A percentile compares a stretch with the other conserved stretches of the same genome.
phyloP scores from a whole-genome alignment of 2,329 filamentous ascomycete species.

The Aspergillus sp. region DNA sequence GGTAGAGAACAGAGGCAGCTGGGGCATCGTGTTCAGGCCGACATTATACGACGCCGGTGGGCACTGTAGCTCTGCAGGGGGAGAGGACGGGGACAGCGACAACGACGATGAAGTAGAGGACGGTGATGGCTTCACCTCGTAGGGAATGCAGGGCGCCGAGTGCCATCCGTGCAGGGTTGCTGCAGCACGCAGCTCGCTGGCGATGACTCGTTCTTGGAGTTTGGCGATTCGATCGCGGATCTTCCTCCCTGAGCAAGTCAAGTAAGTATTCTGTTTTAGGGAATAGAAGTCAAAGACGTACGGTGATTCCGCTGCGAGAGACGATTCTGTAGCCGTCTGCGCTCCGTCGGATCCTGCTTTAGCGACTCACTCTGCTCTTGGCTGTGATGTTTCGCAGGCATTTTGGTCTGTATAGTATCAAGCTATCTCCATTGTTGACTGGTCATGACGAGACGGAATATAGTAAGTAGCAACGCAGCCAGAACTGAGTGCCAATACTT shows the following conservation, averaged over 20 bases:
- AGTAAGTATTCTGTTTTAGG: not conserved
- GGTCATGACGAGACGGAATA: not conserved
- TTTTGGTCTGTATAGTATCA: not conserved
- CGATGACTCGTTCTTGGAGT: slow-evolving; percentile 35
- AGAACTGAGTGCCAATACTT: slow-evolving; percentile 27
- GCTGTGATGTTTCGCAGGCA: not conserved
- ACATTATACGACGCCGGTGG: slow-evolving; percentile 7
- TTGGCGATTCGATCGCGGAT: slow-evolving; percentile 36
- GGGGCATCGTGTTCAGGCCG: not conserved
- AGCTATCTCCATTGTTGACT: slow-evolving; percentile 4
- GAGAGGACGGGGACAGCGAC: not conserved
- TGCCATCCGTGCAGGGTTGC: slow-evolving; percentile 31
- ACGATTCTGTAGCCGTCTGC: slow-evolving; percentile 32
- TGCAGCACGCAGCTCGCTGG: slow-evolving; percentile 32
- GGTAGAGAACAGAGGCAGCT: not conserved
- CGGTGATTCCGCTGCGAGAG: slow-evolving; percentile 36
- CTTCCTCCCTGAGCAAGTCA: slow-evolving; percentile 26
- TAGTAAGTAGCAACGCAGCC: slow-evolving; percentile 30
- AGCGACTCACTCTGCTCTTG: not conserved
- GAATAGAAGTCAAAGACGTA: not conserved
- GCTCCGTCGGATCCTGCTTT: slow-evolving; percentile 32
- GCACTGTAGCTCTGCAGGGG: slow-evolving; percentile 5
- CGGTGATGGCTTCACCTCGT: slow-evolving; percentile 14
- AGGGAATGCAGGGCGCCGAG: slow-evolving; percentile 12
- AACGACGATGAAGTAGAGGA: slow-evolving; percentile 7